Evolutionary conservation across 2,329 filamentous ascomycete genomes (phyloP), one percentile per base, ranked within the genome.

Genomic region (Exutisphaerella laricina): DNA sequence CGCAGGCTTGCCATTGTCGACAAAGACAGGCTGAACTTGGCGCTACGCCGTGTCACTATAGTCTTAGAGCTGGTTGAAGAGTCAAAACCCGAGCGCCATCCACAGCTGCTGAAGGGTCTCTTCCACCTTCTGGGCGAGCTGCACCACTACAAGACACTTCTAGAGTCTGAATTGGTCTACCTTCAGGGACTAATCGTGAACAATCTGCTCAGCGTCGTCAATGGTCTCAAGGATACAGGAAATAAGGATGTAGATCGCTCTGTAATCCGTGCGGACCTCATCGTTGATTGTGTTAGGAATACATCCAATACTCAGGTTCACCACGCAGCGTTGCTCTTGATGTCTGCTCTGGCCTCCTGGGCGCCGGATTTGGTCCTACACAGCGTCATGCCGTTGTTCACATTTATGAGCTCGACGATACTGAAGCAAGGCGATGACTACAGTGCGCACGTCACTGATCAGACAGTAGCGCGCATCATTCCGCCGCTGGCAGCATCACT

Each of bases 351-450:
- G 29, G 90, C 92, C 16, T 84, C 84, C 28, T 85, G 89, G 54
- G 87, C 88, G 0, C 92, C 94, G 0, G 89, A 95, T 62, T 71
- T 94, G 35, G 87, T 98, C 3, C 74, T 98, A 44, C 90, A 98
- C 67, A 96, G 88, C 56, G 87, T 98, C 41, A 98, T 98, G 92
- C 92, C 92, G 9, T 90, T 98, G 39, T 98, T 98, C 68, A 97
- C 92, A 0, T 96, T 97, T 62, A 96, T 97, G 83, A 88, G 90
- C 30, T 85, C 84, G 31, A 95, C 87, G 3, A 83, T 96, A 14
- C 75, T 98, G 37, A 82, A 86, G 36, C 90, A 96, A 67, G 88
- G 87, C 56, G 94, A 98, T 58, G 90, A 97, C 56, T 97, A 96
- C 68, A 97, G 92, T 16, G 88, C 89, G 9, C 87, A 95, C 62